Base-by-base conservation (phyloP, 441 rosid species). In the Melastoma candidum region DNA sequence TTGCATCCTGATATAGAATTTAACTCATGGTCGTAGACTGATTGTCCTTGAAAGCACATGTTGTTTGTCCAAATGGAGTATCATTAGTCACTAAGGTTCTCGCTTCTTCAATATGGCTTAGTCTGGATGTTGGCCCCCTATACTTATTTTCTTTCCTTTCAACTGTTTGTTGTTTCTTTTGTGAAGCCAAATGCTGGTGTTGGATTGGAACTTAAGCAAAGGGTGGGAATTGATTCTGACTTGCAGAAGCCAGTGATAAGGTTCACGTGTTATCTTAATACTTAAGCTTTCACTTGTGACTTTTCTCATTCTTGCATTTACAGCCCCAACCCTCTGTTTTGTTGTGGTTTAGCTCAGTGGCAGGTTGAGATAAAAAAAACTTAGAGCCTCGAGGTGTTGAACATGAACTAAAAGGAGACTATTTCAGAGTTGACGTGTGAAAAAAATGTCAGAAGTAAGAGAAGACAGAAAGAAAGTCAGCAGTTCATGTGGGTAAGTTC, bases 161-260 rank as follows among this genome's bases (percentile, higher is more conserved):
- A 56, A 44, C 24, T 46, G 7, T 36, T 55, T 46, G 32, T 56
- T 46, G 17, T 56, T 60, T 55, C 45, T 59, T 11, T 26, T 52
- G 41, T 74, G 78, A 78, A 76, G 82, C 68, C 68, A 55, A 76
- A 59, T 32, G 68, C 70, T 14, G 62, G 51, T 1, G 67, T 52
- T 57, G 73, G 66, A 51, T 62, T 63, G 49, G 56, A 51, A 46
- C 65, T 68, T 4, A 43, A 65, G 44, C 36, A 74, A 3, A 50
- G 50, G 26, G 65, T 53, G 3, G 68, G 62, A 54, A 58, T 59
- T 7, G 74, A 73, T 48, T 55, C 71, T 0, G 76, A 74, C 43
- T 50, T 57, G 71, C 74, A 69, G 56, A 67, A 71, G 46, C 64
- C 74, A 0, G 73, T 67, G 54, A 57, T 71, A 52, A 79, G 88